These are phyloP conservation scores for Gardenia jasminoides DNA, from an alignment of 257 asterid genomes.

Conservation along the genomic window DNA sequence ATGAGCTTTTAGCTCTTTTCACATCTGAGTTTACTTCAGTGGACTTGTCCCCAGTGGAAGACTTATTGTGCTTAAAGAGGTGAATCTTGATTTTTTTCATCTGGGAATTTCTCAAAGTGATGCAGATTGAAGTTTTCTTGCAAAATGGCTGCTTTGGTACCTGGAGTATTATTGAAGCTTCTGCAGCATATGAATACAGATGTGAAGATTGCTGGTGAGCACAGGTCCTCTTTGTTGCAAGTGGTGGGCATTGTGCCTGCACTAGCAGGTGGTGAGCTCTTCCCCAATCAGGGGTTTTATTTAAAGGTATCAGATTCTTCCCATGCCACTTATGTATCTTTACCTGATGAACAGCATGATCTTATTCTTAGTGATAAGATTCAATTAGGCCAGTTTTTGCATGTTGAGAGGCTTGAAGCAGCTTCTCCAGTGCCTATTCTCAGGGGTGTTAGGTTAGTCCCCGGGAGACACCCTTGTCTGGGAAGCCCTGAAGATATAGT, in stretches of 20 bases:
- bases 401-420: slow-evolving; percentile 86
- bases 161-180: slow-evolving; percentile 87
- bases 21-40: not conserved
- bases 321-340: slow-evolving; percentile 92
- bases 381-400: slow-evolving; percentile 91
- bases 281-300: slow-evolving; percentile 91
- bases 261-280: slow-evolving; percentile 90
- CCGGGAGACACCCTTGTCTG: slow-evolving; percentile 95
- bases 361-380: slow-evolving; percentile 90
- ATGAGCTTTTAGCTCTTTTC: not conserved
- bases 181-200: slow-evolving; percentile 99
- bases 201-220: slow-evolving; percentile 93
- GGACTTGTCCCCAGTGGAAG: not conserved
- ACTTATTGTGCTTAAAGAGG: slow-evolving; percentile 6
- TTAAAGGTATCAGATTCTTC: slow-evolving; percentile 98
- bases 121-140: slow-evolving; percentile 29
- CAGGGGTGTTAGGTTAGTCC: slow-evolving; percentile 76
- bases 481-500: slow-evolving; percentile 94
- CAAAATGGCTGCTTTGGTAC: slow-evolving; percentile 84
- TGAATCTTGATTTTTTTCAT: slow-evolving; percentile 25
- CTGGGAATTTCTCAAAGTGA: slow-evolving; percentile 36
- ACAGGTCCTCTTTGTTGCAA: slow-evolving; percentile 86
- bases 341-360: slow-evolving; percentile 92
- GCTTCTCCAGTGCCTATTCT: slow-evolving; percentile 96
- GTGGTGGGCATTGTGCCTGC: slow-evolving; percentile 98